phyloP scores from a whole-genome alignment of 1,284 basidiomycete species.

The Coniferiporia weirii region DNA sequence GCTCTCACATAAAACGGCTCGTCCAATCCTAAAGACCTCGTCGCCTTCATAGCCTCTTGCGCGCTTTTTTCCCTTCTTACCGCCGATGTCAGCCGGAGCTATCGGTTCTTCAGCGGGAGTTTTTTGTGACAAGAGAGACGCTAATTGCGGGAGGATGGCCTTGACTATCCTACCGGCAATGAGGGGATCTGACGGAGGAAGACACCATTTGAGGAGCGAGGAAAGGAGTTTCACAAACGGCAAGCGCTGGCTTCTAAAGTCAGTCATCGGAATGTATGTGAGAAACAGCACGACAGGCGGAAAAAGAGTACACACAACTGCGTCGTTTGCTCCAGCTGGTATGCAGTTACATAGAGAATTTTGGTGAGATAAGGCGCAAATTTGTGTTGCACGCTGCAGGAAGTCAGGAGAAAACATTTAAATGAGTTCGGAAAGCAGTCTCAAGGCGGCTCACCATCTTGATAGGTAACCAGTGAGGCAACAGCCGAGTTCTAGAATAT shows the following conservation, averaged over 20 bases:
- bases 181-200: constrained; percentile 43
- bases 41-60: constrained; percentile 74
- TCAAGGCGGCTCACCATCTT: constrained; percentile 37
- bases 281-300: neutral
- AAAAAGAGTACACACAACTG: constrained; percentile 39
- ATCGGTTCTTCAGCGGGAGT: constrained; percentile 24
- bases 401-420: constrained; percentile 10
- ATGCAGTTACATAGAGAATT: constrained; percentile 45
- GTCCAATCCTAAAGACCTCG: constrained; percentile 60
- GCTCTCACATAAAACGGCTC: constrained; percentile 44
- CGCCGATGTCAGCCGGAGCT: constrained; percentile 29
- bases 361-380: constrained; percentile 48
- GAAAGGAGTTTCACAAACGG: constrained; percentile 41
- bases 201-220: constrained; percentile 40
- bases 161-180: constrained; percentile 52
- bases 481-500: constrained; percentile 51
- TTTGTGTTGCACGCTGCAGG: constrained; percentile 42
- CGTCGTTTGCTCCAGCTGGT: constrained; percentile 54
- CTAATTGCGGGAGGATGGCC: constrained; percentile 46
- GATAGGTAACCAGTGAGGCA: constrained; percentile 44
- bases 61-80: constrained; percentile 70
- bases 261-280: neutral
- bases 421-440: neutral
- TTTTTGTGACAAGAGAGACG: constrained; percentile 43
- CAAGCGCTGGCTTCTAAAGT: constrained; percentile 38